These are phyloP conservation scores for Aaosphaeria arxii DNA, from an alignment of 2,329 filamentous ascomycete species.

Conservation along the genomic window DNA sequence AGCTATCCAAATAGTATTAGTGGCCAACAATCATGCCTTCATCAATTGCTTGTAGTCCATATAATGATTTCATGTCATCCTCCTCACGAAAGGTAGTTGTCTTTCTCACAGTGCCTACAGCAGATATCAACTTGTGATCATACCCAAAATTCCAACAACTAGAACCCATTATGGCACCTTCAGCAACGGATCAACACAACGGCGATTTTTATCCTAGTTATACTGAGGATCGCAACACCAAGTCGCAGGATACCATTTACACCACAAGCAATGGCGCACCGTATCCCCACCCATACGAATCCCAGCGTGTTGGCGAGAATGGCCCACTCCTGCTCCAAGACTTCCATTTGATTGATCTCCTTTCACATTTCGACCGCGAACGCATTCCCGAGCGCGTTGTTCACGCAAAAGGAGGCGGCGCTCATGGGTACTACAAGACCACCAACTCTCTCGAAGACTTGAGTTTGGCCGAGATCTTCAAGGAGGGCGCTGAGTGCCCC, in stretches of 20 bases:
- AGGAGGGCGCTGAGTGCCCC: conserved; percentile 66
- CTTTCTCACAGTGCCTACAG: too few relatives aligned
- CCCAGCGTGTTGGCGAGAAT: conserved; percentile 55
- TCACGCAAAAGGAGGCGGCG: conserved; percentile 49
- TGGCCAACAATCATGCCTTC: too few relatives aligned
- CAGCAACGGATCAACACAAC: neutral
- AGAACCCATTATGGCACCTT: too few relatives aligned
- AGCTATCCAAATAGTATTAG: too few relatives aligned
- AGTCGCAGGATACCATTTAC: conserved; percentile 49
- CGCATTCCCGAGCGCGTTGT: conserved; percentile 51
- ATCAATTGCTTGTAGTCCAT: too few relatives aligned
- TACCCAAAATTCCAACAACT: too few relatives aligned
- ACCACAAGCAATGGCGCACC: conserved; percentile 57
- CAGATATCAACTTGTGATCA: too few relatives aligned
- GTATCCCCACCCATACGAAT: conserved; percentile 57
- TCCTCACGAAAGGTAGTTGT: neutral
- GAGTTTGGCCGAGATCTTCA: conserved; percentile 46
- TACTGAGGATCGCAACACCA: conserved; percentile 43
- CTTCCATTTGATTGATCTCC: conserved; percentile 49
- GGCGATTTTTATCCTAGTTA: conserved; percentile 43
- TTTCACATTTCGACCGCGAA: conserved; percentile 52
- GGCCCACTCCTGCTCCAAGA: conserved; percentile 57
- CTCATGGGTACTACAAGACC: conserved; percentile 48
- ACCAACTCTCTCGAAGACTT: conserved; percentile 48
- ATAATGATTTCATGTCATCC: too few relatives aligned